phyloP scores from a whole-genome alignment of 2,329 filamentous ascomycete species.

The Nothomitra cinnamomea region DNA sequence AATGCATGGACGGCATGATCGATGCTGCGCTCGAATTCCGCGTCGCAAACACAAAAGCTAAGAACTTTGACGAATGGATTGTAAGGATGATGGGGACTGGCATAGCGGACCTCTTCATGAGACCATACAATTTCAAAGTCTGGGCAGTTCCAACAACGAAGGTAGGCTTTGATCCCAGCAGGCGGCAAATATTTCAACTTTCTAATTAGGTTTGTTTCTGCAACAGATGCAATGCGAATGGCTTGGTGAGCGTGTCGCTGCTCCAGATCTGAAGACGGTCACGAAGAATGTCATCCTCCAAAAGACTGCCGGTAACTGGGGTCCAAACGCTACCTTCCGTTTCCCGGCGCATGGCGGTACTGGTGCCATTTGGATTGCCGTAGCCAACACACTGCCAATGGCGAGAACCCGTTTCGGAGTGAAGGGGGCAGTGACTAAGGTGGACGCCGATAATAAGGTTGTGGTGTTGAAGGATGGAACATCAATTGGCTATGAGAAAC shows the following conservation, averaged over 20 bases:
- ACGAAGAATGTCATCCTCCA: conserved; percentile 89
- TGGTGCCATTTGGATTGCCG: conserved; percentile 96
- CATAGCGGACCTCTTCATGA: conserved; percentile 92
- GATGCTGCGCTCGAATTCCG: conserved; percentile 79
- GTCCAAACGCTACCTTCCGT: conserved; percentile 93
- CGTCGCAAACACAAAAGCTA: conserved; percentile 77
- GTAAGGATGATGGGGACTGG: conserved; percentile 78
- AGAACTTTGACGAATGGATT: conserved; percentile 98
- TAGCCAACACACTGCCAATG: conserved; percentile 80
- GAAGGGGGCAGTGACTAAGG: conserved; percentile 65
- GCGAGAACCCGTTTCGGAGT: conserved; percentile 85
- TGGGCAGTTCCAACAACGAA: conserved; percentile 97
- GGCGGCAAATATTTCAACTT: conserved; percentile 3
- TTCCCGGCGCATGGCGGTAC: conserved; percentile 94
- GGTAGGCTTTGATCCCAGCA: conserved; percentile 35
- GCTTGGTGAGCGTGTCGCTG: conserved; percentile 96
- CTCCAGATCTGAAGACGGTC: conserved; percentile 84
- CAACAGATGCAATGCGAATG: conserved; percentile 92
- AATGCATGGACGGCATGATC: conserved; percentile 87
- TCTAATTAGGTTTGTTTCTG: conserved; percentile 7
- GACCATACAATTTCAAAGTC: conserved; percentile 99
- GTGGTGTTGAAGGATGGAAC: conserved; percentile 73
- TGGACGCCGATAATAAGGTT: conserved; percentile 71
- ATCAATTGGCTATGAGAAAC: conserved; percentile 77
- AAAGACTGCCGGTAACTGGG: conserved; percentile 95